These are phyloP conservation scores for Pezicula rhizophila DNA, from an alignment of 2,329 filamentous ascomycete genomes.

Conservation along the genomic window DNA sequence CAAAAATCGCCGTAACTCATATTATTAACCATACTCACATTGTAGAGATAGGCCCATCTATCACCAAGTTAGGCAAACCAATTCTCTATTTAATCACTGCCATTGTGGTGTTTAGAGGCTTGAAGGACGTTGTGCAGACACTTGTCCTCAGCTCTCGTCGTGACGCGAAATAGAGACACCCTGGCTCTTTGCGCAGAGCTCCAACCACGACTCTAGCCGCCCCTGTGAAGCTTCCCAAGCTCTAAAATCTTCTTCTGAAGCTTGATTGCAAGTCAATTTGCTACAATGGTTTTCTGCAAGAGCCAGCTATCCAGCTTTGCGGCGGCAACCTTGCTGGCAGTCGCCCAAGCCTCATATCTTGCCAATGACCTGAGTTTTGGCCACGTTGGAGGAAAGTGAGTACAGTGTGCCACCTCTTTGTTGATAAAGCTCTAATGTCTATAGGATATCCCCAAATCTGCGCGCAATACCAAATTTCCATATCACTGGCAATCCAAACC, in stretches of 20 bases:
- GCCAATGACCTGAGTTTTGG: constrained; percentile 37
- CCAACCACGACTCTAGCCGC: constrained; percentile 2
- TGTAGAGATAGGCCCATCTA: constrained; percentile 43
- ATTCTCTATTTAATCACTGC: constrained; percentile 43
- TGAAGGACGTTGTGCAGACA: constrained; percentile 32
- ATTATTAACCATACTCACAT: constrained; percentile 42
- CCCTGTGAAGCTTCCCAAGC: not conserved
- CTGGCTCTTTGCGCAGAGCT: not conserved
- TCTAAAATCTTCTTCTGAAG: constrained; percentile 2
- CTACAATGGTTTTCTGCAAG: constrained; percentile 16
- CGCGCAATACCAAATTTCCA: constrained; percentile 25
- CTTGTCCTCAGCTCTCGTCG: constrained; percentile 21
- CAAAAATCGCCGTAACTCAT: constrained; percentile 38
- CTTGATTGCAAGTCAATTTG: constrained; percentile 2
- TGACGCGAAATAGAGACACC: constrained; percentile 7
- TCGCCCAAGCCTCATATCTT: constrained; percentile 25
- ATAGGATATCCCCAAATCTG: constrained; percentile 26
- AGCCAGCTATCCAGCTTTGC: constrained; percentile 18
- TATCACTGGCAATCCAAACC: constrained; percentile 36
- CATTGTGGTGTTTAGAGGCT: constrained; percentile 33
- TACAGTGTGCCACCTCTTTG: not conserved
- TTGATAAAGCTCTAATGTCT: constrained; percentile 5
- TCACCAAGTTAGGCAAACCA: constrained; percentile 42
- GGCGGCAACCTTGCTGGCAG: constrained; percentile 20
- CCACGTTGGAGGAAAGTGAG: constrained; percentile 28